phyloP scores from a whole-genome alignment of 192 early-diverging fungal species.

The Rhizophagus clarus region DNA sequence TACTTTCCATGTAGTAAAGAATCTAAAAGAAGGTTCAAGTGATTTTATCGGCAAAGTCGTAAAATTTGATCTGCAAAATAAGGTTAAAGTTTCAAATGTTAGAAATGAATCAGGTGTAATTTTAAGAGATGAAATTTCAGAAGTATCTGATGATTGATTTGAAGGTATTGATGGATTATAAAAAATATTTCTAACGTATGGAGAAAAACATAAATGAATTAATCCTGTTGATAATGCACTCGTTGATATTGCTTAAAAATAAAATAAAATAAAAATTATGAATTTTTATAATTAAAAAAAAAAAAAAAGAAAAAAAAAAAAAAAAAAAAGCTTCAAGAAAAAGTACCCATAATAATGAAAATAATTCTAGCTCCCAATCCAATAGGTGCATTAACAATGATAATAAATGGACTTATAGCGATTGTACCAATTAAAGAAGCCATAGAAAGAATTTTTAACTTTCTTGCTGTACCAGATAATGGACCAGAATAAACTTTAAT shows the following conservation, averaged over 20 bases:
- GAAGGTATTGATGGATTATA: background rate
- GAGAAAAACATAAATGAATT: conserved; percentile 60
- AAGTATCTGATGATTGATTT: conserved; percentile 20
- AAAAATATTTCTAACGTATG: conserved; percentile 56
- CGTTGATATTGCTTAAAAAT: conserved; percentile 46
- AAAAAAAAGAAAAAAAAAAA: background rate
- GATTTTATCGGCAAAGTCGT: conserved; percentile 48
- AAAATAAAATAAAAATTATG: background rate
- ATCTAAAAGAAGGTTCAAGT: conserved; percentile 54
- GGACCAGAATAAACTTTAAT: conserved; percentile 51
- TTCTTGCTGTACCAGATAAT: conserved; percentile 50
- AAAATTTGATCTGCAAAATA: conserved; percentile 38
- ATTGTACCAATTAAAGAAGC: conserved; percentile 51
- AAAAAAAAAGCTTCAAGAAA: background rate
- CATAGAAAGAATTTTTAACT: conserved; percentile 60
- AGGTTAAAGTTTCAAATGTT: conserved; percentile 47
- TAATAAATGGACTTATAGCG: conserved; percentile 56
- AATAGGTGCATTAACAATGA: conserved; percentile 53
- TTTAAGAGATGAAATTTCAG: background rate
- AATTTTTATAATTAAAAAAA: background rate
- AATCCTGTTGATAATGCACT: conserved; percentile 59
- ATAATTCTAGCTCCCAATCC: conserved; percentile 47
- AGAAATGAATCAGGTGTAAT: conserved; percentile 48
- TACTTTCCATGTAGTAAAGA: conserved; percentile 49
- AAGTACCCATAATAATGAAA: conserved; percentile 49